Evolutionary conservation across 202 grass and related monocot genomes (phyloP).

Genomic region (Hordeum pubiflorum): DNA sequence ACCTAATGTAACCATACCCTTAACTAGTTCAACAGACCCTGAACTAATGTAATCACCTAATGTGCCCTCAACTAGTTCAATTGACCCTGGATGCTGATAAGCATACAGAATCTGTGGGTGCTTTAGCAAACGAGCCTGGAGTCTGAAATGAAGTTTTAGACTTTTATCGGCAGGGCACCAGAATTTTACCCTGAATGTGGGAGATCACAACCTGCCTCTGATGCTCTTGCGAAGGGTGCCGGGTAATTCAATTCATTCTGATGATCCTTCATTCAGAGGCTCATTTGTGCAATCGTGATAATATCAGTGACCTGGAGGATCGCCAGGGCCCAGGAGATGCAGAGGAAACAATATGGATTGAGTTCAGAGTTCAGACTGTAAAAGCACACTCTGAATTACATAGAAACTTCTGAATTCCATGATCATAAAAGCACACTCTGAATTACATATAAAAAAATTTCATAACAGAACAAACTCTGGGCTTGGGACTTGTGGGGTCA

Average conservation of each 20-base stretch:
- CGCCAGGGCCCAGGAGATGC: too few species aligned
- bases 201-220: slow-evolving; percentile 73
- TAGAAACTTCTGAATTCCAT: too few species aligned
- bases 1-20: slow-evolving; percentile 6
- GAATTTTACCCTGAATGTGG: slow-evolving; percentile 72
- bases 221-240: slow-evolving; percentile 85
- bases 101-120: not conserved
- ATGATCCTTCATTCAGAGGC: not conserved
- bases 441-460: not conserved
- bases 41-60: too few species aligned
- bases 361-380: too few species aligned
- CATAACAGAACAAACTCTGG: not conserved
- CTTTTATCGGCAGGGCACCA: slow-evolving; percentile 58
- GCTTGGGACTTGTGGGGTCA: not conserved
- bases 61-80: too few species aligned
- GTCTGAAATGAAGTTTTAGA: slow-evolving; percentile 78
- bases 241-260: slow-evolving; percentile 33
- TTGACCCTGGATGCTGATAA: too few species aligned
- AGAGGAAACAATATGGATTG: too few species aligned
- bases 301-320: slow-evolving; percentile 70
- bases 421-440: too few species aligned
- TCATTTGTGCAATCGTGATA: slow-evolving; percentile 21
- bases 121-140: slow-evolving; percentile 77
- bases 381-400: not conserved
- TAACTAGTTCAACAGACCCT: slow-evolving; percentile 25